A percentile compares a stretch with the other conserved stretches of the same genome.
Evolutionary conservation across 257 asterid genomes (phyloP).

Genomic region (Penstemon eatonii): DNA sequence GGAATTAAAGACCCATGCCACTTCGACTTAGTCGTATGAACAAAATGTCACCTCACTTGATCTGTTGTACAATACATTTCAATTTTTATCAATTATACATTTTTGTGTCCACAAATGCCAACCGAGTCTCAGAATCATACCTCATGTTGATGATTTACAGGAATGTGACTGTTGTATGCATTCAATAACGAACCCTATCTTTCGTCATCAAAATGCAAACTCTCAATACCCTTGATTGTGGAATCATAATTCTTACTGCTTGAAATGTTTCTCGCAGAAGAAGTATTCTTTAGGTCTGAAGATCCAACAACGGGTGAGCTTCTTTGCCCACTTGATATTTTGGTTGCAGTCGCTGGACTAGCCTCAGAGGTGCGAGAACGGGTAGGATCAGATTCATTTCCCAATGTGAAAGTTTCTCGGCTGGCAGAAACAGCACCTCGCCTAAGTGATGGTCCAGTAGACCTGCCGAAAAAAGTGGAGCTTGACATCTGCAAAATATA

Average conservation of each 20-base stretch:
- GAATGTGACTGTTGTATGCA: conserved; percentile 11
- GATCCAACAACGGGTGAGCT: conserved; percentile 63
- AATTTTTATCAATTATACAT: conserved; percentile 31
- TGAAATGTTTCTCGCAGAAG: conserved; percentile 57
- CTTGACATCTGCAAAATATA: conserved; percentile 62
- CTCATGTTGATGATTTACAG: conserved; percentile 41
- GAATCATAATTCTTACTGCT: conserved; percentile 62
- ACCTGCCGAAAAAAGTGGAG: conserved; percentile 74
- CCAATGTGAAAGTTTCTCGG: conserved; percentile 56
- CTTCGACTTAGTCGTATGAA: conserved; percentile 32
- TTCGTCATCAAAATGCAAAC: conserved; percentile 62
- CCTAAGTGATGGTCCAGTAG: conserved; percentile 67
- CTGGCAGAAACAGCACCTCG: conserved; percentile 67
- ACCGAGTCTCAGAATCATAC: conserved; percentile 26
- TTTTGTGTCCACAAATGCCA: conserved; percentile 27
- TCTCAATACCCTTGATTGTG: conserved; percentile 67
- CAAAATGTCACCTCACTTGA: conserved; percentile 25
- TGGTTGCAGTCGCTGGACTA: conserved; percentile 63
- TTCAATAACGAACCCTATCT: conserved; percentile 45
- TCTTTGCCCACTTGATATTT: conserved; percentile 60
- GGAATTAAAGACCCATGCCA: conserved; percentile 45
- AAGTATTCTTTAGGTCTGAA: conserved; percentile 57
- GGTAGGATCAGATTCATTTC: conserved; percentile 67
- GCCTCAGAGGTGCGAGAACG: conserved; percentile 72
- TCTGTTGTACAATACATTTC: conserved; percentile 28